These are phyloP conservation scores for Claviceps purpurea DNA, from an alignment of 2,329 filamentous ascomycete genomes.

Conservation along the genomic window DNA sequence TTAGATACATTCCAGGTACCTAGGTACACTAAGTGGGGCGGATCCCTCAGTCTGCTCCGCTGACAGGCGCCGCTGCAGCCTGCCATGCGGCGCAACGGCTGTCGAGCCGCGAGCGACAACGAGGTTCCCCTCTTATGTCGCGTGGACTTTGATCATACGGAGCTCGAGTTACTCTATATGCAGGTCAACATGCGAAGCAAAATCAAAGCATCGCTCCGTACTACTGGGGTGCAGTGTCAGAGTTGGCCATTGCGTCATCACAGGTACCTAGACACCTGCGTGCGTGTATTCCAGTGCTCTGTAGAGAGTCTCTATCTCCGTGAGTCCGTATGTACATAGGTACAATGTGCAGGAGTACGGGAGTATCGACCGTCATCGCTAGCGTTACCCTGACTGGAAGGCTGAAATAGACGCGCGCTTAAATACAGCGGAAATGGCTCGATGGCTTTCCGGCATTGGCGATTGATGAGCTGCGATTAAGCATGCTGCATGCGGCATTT, in stretches of 20 bases:
- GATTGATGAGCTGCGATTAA: too few relatives aligned
- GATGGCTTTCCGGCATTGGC: neutral
- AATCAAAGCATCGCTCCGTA: neutral
- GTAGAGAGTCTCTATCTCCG: too few relatives aligned
- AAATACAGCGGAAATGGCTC: neutral
- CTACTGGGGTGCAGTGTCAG: neutral
- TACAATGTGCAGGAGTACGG: neutral
- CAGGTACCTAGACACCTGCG: neutral
- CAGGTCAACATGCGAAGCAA: too few relatives aligned
- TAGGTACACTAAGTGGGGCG: neutral
- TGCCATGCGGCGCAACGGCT: too few relatives aligned
- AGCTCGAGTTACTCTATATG: too few relatives aligned
- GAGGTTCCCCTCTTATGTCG: too few relatives aligned
- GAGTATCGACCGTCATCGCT: neutral
- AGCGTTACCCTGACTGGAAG: too few relatives aligned
- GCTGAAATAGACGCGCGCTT: slow-evolving; percentile 7
- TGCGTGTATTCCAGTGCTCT: neutral
- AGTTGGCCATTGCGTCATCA: neutral
- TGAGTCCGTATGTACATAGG: too few relatives aligned
- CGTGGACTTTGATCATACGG: too few relatives aligned
- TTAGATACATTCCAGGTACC: neutral
- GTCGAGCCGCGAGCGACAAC: too few relatives aligned
- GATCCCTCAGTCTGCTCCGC: neutral
- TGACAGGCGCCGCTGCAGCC: too few relatives aligned
- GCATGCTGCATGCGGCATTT: neutral